Evolutionary conservation across 768 basidiomycete genomes (phyloP).

Genomic region (Rubroboletus pulcherrimus): DNA sequence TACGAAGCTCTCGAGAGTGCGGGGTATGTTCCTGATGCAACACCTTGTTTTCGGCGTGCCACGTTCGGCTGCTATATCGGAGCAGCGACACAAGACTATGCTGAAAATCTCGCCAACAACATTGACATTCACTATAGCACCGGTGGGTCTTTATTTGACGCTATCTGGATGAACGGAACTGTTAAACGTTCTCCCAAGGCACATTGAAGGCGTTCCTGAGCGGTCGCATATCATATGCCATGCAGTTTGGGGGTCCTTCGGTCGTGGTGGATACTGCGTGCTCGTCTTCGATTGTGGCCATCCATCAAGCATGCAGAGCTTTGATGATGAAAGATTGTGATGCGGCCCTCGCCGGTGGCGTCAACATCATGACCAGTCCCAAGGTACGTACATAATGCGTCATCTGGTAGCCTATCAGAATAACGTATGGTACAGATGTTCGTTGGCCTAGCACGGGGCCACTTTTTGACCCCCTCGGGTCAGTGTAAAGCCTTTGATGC

Average conservation of each 20-base stretch:
- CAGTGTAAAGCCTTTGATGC: conserved; percentile 71
- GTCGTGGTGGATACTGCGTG: conserved; percentile 73
- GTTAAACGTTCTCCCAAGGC: conserved; percentile 32
- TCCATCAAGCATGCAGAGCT: conserved; percentile 68
- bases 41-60: conserved; percentile 47
- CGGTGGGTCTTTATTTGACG: conserved; percentile 34
- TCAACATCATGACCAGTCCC: conserved; percentile 66
- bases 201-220: conserved; percentile 65
- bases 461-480: conserved; percentile 63
- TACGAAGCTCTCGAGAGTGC: conserved; percentile 68
- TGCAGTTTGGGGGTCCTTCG: conserved; percentile 67
- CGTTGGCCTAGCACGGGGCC: conserved; percentile 61
- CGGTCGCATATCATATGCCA: conserved; percentile 67
- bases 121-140: conserved; percentile 72
- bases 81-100: conserved; percentile 67
- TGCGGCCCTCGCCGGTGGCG: conserved; percentile 70
- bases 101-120: conserved; percentile 56
- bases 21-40: conserved; percentile 63
- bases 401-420: background rate
- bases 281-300: conserved; percentile 64
- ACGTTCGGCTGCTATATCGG: conserved; percentile 66
- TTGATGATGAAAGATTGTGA: conserved; percentile 61
- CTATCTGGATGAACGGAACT: background rate
- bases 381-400: conserved; percentile 45
- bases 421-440: conserved; percentile 48